Base-by-base conservation (phyloP, 2,329 filamentous ascomycete species). In the Fusarium drepaniforme region DNA sequence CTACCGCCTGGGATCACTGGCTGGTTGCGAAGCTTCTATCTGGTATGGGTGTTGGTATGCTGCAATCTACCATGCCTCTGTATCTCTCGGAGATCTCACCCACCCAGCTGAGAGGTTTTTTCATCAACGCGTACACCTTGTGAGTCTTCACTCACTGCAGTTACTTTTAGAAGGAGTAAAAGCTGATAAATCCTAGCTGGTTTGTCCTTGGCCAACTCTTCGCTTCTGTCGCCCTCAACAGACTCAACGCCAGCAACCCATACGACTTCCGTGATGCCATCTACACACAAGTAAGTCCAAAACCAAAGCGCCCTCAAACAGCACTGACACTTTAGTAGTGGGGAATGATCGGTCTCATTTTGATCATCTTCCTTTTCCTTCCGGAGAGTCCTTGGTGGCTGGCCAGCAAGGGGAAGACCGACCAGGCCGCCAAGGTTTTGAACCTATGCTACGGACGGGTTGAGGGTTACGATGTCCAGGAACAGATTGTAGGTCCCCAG, bases 61-160 rank as follows among this genome's bases (percentile, higher is more conserved):
- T 75, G 6, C 72, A 75, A 13, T 66, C 70, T 5, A 73, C 72
- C 13, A 16, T 75, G 28, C 72, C 70, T 7, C 46, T 75, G 5
- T 75, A 75, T 21, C 64, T 75, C 2, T 66, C 72, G 3, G 72
- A 75, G 16, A 70, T 70, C n/a, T 64, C 72, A 4, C 72, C 72
- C 21, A 70, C 67, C 11, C 70, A 73, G 37, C 58, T 75, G 1
- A 51, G 72, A 23, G 72, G 72, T 37, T 70, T 67, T 37, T 71
- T 73, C 25, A 67, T 73, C 58, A 73, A 71, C 23, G 61, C 68
- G 2, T 73, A 73, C 38, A 73, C 40, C 7, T 73, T 73, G 71
- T 71, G 5, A 64, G 71, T 30, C 5, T 25, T 13, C 3, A 25
- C 8, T 28, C 23, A 28, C 44, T 3, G 8, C 1, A 18, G 4